Evolutionary conservation across 2,329 filamentous ascomycete genomes (phyloP).

Genomic region (Monilinia polystroma): DNA sequence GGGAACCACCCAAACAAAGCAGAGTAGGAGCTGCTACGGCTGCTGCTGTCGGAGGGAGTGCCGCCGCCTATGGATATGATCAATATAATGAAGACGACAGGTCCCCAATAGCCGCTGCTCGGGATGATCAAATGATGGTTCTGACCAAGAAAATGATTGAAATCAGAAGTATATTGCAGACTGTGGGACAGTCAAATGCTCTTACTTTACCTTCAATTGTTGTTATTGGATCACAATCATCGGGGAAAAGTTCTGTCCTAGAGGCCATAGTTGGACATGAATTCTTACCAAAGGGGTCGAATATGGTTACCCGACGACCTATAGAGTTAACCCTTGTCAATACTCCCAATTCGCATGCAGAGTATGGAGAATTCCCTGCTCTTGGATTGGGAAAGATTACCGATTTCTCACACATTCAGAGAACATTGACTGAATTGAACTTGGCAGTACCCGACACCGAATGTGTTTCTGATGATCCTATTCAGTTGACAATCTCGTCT

Average conservation of each 20-base stretch:
- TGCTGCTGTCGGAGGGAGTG: conserved; percentile 67
- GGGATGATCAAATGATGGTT: conserved; percentile 99
- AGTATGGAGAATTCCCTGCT: conserved; percentile 96
- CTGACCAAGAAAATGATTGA: conserved; percentile 99
- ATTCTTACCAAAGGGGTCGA: conserved; percentile 94
- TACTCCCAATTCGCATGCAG: conserved; percentile 78
- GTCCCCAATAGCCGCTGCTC: conserved; percentile 63
- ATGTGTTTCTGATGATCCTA: conserved; percentile 95
- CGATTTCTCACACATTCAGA: conserved; percentile 89
- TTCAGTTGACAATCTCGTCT: conserved; percentile 92
- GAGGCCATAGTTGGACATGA: conserved; percentile 98
- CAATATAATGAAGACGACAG: conserved; percentile 65
- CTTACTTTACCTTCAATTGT: conserved; percentile 93
- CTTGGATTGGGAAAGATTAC: conserved; percentile 85
- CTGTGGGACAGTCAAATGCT: conserved; percentile 85
- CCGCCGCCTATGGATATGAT: conserved; percentile 76
- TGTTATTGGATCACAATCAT: conserved; percentile 98
- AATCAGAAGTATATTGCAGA: conserved; percentile 87
- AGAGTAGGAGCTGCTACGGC: conserved; percentile 63
- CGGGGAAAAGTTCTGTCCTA: conserved; percentile 94
- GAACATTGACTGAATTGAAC: conserved; percentile 92
- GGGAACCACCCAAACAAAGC: conserved; percentile 56
- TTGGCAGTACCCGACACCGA: conserved; percentile 85
- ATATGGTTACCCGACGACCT: conserved; percentile 95
- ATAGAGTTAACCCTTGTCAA: conserved; percentile 97